These are phyloP conservation scores for Solanum arcanum DNA, from an alignment of 257 asterid species.

Conservation along the genomic window DNA sequence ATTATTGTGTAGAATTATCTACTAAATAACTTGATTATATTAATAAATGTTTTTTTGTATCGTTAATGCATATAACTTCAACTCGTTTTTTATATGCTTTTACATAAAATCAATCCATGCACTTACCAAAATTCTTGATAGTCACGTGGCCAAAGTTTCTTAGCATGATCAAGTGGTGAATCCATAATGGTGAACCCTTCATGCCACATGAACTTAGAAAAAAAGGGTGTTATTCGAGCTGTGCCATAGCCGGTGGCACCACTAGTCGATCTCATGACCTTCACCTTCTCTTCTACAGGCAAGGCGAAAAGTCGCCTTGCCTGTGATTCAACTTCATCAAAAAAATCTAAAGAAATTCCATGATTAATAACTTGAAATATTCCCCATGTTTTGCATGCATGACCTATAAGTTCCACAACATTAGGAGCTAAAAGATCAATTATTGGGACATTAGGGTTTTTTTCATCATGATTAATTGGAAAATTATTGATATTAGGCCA, in stretches of 20 bases:
- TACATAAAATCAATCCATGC: slow-evolving; percentile 8
- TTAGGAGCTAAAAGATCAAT: slow-evolving; percentile 40
- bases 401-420: slow-evolving; percentile 30
- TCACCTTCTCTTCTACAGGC: slow-evolving; percentile 30
- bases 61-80: background rate
- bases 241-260: slow-evolving; percentile 75
- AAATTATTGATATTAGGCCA: slow-evolving; percentile 26
- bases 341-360: slow-evolving; percentile 19
- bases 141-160: slow-evolving; percentile 57
- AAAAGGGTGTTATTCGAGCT: slow-evolving; percentile 60
- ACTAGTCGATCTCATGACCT: slow-evolving; percentile 32
- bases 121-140: slow-evolving; percentile 48
- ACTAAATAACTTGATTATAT: background rate
- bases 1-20: background rate
- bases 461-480: background rate
- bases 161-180: slow-evolving; percentile 55
- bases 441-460: slow-evolving; percentile 12
- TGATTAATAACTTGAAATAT: slow-evolving; percentile 52
- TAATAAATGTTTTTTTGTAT: background rate
- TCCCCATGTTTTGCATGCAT: slow-evolving; percentile 58
- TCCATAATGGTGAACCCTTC: slow-evolving; percentile 84
- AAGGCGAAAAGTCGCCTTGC: slow-evolving; percentile 36
- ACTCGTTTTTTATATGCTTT: background rate
- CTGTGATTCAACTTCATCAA: slow-evolving; percentile 41
- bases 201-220: slow-evolving; percentile 67